phyloP scores from a whole-genome alignment of 768 basidiomycete species.

The Russula olivacea region DNA sequence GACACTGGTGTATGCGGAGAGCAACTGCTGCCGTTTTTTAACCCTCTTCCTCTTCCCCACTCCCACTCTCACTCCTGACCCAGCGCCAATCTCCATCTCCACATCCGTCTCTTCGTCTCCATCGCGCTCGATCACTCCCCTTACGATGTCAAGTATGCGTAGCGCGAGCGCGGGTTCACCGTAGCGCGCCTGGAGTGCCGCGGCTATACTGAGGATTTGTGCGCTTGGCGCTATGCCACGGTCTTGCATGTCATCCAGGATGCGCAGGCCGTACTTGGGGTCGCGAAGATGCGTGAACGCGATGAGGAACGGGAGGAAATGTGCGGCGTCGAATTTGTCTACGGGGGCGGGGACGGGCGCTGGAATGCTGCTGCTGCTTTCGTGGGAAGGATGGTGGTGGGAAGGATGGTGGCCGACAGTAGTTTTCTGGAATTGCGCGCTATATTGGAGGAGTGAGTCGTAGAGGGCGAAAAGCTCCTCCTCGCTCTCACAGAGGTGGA shows the following conservation, averaged over 20 bases:
- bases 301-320: conserved; percentile 52
- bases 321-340: conserved; percentile 31
- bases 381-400: neutral
- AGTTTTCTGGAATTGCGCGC: neutral
- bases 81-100: too few species aligned
- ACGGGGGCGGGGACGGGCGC: neutral
- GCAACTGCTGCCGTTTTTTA: neutral
- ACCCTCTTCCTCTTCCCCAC: neutral
- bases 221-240: conserved; percentile 42
- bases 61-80: neutral
- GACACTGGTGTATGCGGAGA: neutral
- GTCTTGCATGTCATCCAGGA: conserved; percentile 50
- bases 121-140: neutral
- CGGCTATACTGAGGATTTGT: conserved; percentile 47
- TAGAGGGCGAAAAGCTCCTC: conserved; percentile 39
- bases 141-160: conserved; percentile 33
- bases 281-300: conserved; percentile 34
- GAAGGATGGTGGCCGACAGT: neutral
- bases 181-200: conserved; percentile 39
- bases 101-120: neutral
- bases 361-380: too few species aligned
- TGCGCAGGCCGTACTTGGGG: conserved; percentile 32
- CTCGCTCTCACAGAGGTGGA: conserved; percentile 25
- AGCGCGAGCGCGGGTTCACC: conserved; percentile 37
- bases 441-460: conserved; percentile 33